Evolutionary conservation across 441 rosid genomes (phyloP), one percentile per base, ranked within the genome.

Genomic region (Jatropha multifida): DNA sequence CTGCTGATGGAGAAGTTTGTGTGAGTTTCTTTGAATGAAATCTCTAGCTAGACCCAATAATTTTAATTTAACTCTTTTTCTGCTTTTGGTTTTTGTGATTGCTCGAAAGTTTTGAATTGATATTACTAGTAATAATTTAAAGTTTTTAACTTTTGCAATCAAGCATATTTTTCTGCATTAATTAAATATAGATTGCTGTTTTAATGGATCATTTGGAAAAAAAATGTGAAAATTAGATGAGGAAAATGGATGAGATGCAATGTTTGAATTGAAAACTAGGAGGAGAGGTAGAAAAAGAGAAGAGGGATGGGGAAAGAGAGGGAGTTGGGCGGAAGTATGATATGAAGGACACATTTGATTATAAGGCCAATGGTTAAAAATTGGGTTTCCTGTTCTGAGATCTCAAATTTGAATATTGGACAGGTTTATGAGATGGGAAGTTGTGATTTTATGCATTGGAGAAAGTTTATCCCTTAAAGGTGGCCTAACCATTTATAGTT

Each of bases 1-100:
- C 94, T 74, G 92, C 92, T 26, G 79, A 79, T 23, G 96, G 82
- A 15, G 94, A 93, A 86, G 26, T 93, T 56, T 94, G 99, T 83
- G 98, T 91, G 80, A 81, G 93, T 78, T 72, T 0, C 72, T 70
- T 8, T 42, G 46, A 5, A 32, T 63, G 5, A 18, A 17, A 23
- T 6, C n/a, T 17, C 17, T 41, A 49, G 48, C 61, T 4, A 70
- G 7, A n/a, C n/a, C 55, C 27, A 44, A 7, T 32, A 26, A 51
- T 68, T 44, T 37, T 37, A 54, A 54, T 54, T 54, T 17, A n/a
- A 55, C 20, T 55, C 12, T 55, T n/a, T 0, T 2, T n/a, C 60
- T 55, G 27, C 2, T 55, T 55, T 55, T 55, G n/a, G 15, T 60
- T 44, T 5, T 14, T 72, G 2, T 14, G 49, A 41, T 42, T 14